A percentile compares a stretch with the other conserved stretches of the same genome.
Evolutionary conservation across 345 rosid species (phyloP).

Genomic region (Citrus sp.): DNA sequence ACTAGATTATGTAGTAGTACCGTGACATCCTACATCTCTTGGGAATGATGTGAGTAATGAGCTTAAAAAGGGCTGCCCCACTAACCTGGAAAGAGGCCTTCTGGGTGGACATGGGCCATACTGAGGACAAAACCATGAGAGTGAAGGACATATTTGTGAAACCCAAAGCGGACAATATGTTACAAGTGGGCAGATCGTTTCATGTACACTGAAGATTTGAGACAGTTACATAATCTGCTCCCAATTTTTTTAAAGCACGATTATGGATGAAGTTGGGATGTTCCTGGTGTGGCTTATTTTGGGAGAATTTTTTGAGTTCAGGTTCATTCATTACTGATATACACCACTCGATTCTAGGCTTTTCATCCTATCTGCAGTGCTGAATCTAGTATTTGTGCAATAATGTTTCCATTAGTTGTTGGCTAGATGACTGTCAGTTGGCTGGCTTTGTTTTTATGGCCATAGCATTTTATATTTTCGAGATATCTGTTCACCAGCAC

Average conservation of each 20-base stretch:
- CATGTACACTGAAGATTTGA: neutral
- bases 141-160: too few relatives aligned
- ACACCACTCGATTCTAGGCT: neutral
- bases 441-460: neutral
- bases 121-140: too few relatives aligned
- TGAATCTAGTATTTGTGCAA: neutral
- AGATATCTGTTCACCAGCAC: neutral
- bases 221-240: neutral
- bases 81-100: too few relatives aligned
- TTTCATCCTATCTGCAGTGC: neutral
- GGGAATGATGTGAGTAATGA: too few relatives aligned
- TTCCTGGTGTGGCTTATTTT: neutral
- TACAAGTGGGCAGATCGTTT: too few relatives aligned
- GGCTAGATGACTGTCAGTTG: neutral
- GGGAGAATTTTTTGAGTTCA: neutral
- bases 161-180: too few relatives aligned
- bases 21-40: too few relatives aligned
- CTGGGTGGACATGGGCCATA: too few relatives aligned
- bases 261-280: conserved; percentile 1
- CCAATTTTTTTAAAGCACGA: neutral
- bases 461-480: neutral
- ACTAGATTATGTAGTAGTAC: neutral
- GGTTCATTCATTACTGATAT: neutral
- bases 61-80: too few relatives aligned
- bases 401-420: neutral